Conservation (phyloP, 495 filamentous ascomycete species). For the Parmelia sp. region DNA sequence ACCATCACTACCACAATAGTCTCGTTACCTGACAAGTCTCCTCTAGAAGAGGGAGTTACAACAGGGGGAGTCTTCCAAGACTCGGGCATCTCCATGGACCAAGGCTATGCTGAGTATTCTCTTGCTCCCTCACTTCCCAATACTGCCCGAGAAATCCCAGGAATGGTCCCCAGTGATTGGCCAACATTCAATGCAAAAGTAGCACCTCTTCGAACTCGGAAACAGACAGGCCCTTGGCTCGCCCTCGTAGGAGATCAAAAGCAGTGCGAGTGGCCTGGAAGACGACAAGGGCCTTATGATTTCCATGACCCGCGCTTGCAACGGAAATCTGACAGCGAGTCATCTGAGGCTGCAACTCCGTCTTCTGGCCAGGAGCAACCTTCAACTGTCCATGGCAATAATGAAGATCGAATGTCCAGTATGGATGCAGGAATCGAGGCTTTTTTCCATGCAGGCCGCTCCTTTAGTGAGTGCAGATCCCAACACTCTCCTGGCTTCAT, state of each 20-base stretch:
- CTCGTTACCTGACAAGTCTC: neutral
- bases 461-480: neutral
- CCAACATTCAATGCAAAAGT: neutral
- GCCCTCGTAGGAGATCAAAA: neutral
- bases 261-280: neutral
- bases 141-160: neutral
- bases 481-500: neutral
- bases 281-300: slow-evolving; percentile 2
- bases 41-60: neutral
- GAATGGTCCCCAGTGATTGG: neutral
- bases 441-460: neutral
- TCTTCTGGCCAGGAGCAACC: neutral
- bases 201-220: neutral
- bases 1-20: neutral
- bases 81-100: slow-evolving; percentile 5
- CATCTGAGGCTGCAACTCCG: neutral
- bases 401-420: neutral
- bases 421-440: neutral
- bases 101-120: neutral
- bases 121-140: neutral
- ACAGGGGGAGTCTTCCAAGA: slow-evolving; percentile 4
- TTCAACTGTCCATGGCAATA: neutral
- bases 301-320: neutral
- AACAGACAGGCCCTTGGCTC: neutral
- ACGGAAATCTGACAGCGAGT: neutral